Percentiles rank a stretch among this genome's conserved stretches.
These are phyloP conservation scores for Talaromyces adpressus DNA, from an alignment of 495 filamentous ascomycete species.

Conservation along the genomic window DNA sequence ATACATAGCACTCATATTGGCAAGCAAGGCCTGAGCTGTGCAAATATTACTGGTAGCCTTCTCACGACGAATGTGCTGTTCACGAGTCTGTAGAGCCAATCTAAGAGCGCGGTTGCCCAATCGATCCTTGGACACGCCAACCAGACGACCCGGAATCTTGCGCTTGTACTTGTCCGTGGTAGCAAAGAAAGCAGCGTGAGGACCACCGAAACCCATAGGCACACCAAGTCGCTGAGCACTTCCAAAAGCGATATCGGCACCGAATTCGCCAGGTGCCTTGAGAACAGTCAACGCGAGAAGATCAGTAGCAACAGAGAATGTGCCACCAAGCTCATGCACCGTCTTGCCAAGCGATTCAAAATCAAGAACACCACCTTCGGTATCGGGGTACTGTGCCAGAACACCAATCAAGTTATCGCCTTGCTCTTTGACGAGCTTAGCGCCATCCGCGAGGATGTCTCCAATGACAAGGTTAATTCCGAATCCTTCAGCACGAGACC, in stretches of 20 bases:
- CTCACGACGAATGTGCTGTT: slow-evolving; percentile 95
- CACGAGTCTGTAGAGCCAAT: slow-evolving; percentile 86
- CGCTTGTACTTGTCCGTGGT: slow-evolving; percentile 89
- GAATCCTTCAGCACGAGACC: slow-evolving; percentile 88
- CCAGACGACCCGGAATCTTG: slow-evolving; percentile 89
- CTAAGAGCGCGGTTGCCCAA: slow-evolving; percentile 79
- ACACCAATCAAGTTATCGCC: slow-evolving; percentile 86
- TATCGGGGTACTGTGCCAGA: slow-evolving; percentile 92
- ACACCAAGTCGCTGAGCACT: slow-evolving; percentile 94
- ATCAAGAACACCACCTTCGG: slow-evolving; percentile 72
- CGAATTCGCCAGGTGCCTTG: slow-evolving; percentile 91
- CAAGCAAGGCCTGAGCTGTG: slow-evolving; percentile 89
- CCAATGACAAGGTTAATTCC: slow-evolving; percentile 70
- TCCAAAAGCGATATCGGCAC: slow-evolving; percentile 94
- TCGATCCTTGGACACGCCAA: slow-evolving; percentile 90
- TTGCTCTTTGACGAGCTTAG: slow-evolving; percentile 59
- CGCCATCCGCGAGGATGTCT: slow-evolving; percentile 59
- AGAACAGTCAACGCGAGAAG: slow-evolving; percentile 83
- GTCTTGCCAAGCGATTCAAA: slow-evolving; percentile 66
- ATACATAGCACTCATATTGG: slow-evolving; percentile 97
- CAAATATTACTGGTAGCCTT: slow-evolving; percentile 99
- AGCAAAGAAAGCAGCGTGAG: slow-evolving; percentile 96
- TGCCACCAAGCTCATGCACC: slow-evolving; percentile 72
- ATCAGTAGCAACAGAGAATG: slow-evolving; percentile 87
- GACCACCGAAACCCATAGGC: slow-evolving; percentile 89